Base-by-base conservation (phyloP, 148 eudicot species). In the Silene latifolia region DNA sequence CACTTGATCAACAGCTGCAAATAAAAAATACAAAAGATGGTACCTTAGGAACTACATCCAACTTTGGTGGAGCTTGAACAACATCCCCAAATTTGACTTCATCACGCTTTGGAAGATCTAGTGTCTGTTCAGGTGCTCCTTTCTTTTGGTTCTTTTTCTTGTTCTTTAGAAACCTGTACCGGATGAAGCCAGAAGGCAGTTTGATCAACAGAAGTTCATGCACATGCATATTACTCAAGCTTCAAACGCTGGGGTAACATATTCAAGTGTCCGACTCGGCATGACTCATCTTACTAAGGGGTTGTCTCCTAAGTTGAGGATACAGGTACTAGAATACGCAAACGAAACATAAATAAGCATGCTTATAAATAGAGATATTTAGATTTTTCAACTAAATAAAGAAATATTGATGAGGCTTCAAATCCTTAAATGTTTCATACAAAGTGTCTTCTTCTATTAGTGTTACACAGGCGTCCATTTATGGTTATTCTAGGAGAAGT, bases 51-150 rank as follows among this genome's bases (percentile, higher is more conserved):
- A 89, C 64, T 46, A 87, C 66, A 58, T 81, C 78, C 85, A 91
- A 77, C 80, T 91, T 91, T 32, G 96, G 97, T 27, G 98, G 98
- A 79, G 93, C 98, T 84, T 86, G 39, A 57, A 88, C 97, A 18
- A 91, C 84, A 20, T 94, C 97, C 24, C 98, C 98, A 83, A 94
- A 91, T 81, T 87, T 91, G 27, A 94, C 83, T n/a, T 70, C 56
- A 73, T 94, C 98, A 23, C 60, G 86, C 57, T 87, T 83, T 51
- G 86, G 93, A 74, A 85, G 86, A 79, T 89, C 85, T 17, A 77
- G 78, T 53, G 65, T 78, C 35, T 88, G 85, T 10, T 85, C 89
- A 66, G 80, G n/a, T 54, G 69, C 72, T 72, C 69, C 76, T 70
- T 77, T 86, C 78, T 87, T 87, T 47, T 76, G 77, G 75, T 93